Conservation (phyloP, 495 filamentous ascomycete species). For the Apiosordaria backusii region DNA sequence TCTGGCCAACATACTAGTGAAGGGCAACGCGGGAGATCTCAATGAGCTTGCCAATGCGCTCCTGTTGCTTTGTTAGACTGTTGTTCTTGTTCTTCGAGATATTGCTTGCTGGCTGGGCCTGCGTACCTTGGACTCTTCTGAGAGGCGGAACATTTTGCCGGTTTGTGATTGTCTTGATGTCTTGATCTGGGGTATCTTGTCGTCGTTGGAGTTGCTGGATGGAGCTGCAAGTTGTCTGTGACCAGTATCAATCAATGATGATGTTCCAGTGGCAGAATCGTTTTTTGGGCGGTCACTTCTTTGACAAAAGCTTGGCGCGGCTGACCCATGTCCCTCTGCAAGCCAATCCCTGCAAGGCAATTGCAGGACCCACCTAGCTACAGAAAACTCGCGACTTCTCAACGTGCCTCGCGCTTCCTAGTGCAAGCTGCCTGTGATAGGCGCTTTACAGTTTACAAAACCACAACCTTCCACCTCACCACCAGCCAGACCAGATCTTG, state of each 20-base stretch:
- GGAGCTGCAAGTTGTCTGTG: not conserved
- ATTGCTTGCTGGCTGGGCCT: not conserved
- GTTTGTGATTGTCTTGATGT: not conserved
- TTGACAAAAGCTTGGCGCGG: slow-evolving; percentile 8
- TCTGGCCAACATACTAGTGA: slow-evolving; percentile 70
- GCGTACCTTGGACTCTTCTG: slow-evolving; percentile 90
- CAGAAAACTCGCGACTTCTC: slow-evolving; percentile 1
- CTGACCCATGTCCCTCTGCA: not conserved
- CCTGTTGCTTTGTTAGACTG: slow-evolving; percentile 47
- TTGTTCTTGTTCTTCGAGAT: not conserved
- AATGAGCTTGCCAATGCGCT: slow-evolving; percentile 93
- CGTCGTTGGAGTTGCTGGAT: not conserved
- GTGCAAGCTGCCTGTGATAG: not conserved
- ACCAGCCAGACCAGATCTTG: not conserved
- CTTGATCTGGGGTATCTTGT: not conserved
- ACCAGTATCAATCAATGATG: not conserved
- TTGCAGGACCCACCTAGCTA: not conserved
- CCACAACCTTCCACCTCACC: not conserved
- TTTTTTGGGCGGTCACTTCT: slow-evolving; percentile 18
- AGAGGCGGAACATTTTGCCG: slow-evolving; percentile 75
- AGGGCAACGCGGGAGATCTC: slow-evolving; percentile 93
- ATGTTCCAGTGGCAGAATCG: slow-evolving; percentile 19
- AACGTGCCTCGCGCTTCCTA: not conserved
- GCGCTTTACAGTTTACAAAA: not conserved
- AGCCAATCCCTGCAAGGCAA: not conserved